phyloP scores from a whole-genome alignment of 2,329 filamentous ascomycete species.

The Aspergillus ochraceus region DNA sequence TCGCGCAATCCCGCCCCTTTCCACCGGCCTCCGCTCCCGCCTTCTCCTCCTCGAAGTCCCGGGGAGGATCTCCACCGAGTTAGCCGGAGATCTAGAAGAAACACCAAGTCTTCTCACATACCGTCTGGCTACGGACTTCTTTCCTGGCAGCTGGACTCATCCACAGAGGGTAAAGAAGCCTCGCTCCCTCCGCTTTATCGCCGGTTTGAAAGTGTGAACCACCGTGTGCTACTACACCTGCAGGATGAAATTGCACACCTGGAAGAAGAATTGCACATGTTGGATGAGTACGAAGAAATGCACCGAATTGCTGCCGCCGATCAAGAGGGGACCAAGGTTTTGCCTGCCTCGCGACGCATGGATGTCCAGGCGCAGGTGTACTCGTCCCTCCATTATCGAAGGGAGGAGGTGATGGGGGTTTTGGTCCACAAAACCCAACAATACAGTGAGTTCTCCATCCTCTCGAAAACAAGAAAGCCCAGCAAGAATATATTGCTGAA shows the following conservation, averaged over 20 bases:
- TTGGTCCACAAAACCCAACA: slow-evolving; percentile 61
- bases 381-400: slow-evolving; percentile 54
- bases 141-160: slow-evolving; percentile 32
- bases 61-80: slow-evolving; percentile 27
- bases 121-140: slow-evolving; percentile 39
- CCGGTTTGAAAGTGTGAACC: slow-evolving; percentile 78
- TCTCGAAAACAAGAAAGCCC: background rate
- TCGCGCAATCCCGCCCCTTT: slow-evolving; percentile 18
- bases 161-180: slow-evolving; percentile 27
- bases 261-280: slow-evolving; percentile 70
- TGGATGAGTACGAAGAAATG: slow-evolving; percentile 62
- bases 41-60: slow-evolving; percentile 36
- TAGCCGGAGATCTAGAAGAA: slow-evolving; percentile 21
- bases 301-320: slow-evolving; percentile 33
- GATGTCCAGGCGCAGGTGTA: slow-evolving; percentile 51
- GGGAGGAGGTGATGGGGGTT: slow-evolving; percentile 55
- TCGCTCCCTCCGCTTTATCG: slow-evolving; percentile 68
- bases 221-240: slow-evolving; percentile 76
- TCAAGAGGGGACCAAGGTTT: slow-evolving; percentile 31
- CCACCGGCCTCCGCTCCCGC: slow-evolving; percentile 27
- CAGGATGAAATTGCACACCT: slow-evolving; percentile 83
- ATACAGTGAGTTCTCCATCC: slow-evolving; percentile 52
- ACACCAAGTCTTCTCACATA: slow-evolving; percentile 21
- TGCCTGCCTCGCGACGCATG: slow-evolving; percentile 42
- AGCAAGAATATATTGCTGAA: slow-evolving; percentile 1